Evolutionary conservation across 2,329 filamentous ascomycete genomes (phyloP), one percentile per base, ranked within the genome.

Genomic region (Cytospora schulzeri): DNA sequence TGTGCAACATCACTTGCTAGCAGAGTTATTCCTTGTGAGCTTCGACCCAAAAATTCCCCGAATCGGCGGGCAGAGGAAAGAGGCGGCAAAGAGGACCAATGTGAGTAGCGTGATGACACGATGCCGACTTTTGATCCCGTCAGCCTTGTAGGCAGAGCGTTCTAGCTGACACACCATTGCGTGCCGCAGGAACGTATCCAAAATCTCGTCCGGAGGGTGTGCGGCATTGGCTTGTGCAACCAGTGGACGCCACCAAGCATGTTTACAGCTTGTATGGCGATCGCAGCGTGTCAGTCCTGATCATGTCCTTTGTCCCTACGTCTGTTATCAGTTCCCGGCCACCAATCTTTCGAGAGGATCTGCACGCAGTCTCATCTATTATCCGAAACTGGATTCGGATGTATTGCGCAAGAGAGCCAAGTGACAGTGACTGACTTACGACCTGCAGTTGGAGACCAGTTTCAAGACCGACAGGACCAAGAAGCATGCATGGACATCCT

Each of bases 181-280:
- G 19, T 28, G 7, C 29, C 38, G 24, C 70, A 83, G 76, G 70
- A 79, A 52, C 75, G 77, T 17, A 79, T 85, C 9, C 75, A 81
- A 63, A 67, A 71, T 19, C 76, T 84, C 33, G 78, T 88, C 2
- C 76, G 83, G 19, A 75, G 80, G 28, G 74, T 88, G 2, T 88
- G 85, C 68, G 86, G 86, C 1, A 87, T 87, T 41, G 85, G 83
- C 0, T 71, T 83, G 14, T 82, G 81, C 31, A 88, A 88, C 70
- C 76, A 80, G 48, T 80, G 79, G 71, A 84, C 80, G 1, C 81
- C 85, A 29, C 85, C 86, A 0, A 79, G 79, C 51, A 80, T 86
- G 74, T 85, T 87, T 64, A 83, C 82, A 1, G 81, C 82, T 0
- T 84, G 79, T 22, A 83, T 85, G 78, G 83, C 82, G 2, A 83